Base-by-base conservation (phyloP, 2,329 filamentous ascomycete species). In the Aureobasidium subglaciale region DNA sequence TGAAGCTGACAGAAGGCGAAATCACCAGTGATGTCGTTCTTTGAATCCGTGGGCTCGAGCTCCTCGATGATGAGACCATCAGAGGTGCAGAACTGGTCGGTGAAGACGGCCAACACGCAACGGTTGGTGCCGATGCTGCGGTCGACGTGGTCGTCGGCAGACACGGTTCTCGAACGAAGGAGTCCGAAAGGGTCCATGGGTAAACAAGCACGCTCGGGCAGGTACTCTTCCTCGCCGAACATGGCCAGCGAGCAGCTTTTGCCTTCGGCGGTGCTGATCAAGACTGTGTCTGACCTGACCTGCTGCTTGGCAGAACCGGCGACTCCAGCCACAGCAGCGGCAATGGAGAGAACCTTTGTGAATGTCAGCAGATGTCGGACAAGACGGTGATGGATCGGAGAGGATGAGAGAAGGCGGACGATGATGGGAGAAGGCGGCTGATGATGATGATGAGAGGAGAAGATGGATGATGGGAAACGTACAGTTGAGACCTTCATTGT, bases 401-500 rank as follows among this genome's bases (percentile, higher is more conserved):
- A 49, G 32, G 43, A 35, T 34, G 42, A n/a, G 11, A 13, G 20
- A 16, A 7, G 24, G 24, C 16, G 38, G 35, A 9, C 22, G 35
- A 38, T 38, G 35, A 22, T 38, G n/a, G 38, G 16, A 25, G 13
- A 16, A n/a, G 22, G 38, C 27, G 40, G 18, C 18, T 40, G 37
- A 40, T 40, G 37, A 20, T 37, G 37, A 22, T 41, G 38, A 42
- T 42, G 40, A 25, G 29, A 29, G 41, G n/a, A 9, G 5, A 22
- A 30, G 16, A 22, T 45, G 27, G 16, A n/a, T 32, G 42, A 40
- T 11, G 13, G 46, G 18, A 10, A 16, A 54, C 50, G 37, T 54
- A 54, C 50, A 16, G 37, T 54, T n/a, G 37, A 34, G 38, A 34
- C 4, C 50, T 54, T 54, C 50, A 54, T 54, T 10, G 10, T 48